These are phyloP conservation scores for Gracilariopsis chorda DNA, from an alignment of 23 red algal genomes.

Conservation along the genomic window DNA sequence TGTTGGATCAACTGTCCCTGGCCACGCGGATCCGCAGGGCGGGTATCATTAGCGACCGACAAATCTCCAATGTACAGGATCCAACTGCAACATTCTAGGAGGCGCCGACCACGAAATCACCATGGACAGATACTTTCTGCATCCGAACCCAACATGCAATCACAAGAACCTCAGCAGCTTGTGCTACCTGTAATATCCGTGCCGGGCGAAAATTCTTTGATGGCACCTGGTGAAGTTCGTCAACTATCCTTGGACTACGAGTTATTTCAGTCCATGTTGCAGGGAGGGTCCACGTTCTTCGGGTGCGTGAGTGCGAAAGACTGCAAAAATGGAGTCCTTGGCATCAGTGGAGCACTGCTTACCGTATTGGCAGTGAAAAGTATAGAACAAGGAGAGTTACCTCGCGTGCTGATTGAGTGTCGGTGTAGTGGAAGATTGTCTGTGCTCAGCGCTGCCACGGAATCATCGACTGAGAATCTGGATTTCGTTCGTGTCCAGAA, in stretches of 20 bases:
- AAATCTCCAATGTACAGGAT: too few relatives aligned
- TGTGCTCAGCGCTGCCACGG: not conserved
- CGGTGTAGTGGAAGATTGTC: not conserved
- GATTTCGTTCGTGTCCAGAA: not conserved
- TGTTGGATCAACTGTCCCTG: too few relatives aligned
- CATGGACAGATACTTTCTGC: too few relatives aligned
- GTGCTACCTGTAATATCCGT: constrained; percentile 28
- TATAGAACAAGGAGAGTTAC: not conserved
- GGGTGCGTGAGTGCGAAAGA: constrained; percentile 11
- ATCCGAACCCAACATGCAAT: too few relatives aligned
- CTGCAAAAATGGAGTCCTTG: not conserved
- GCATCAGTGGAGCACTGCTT: not conserved
- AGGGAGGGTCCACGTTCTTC: not conserved
- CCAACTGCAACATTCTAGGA: too few relatives aligned
- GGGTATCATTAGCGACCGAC: too few relatives aligned
- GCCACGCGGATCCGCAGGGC: too few relatives aligned
- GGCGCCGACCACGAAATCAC: too few relatives aligned
- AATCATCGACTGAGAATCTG: not conserved
- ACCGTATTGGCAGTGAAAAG: not conserved
- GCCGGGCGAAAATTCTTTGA: constrained; percentile 14
- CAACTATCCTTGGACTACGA: constrained; percentile 41
- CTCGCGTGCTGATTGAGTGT: not conserved
- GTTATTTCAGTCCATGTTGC: constrained; percentile 29
- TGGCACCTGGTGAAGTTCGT: constrained; percentile 37
- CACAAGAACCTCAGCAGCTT: not conserved